phyloP scores from a whole-genome alignment of 169 alveolate genomes.

The Neospora caninum region DNA sequence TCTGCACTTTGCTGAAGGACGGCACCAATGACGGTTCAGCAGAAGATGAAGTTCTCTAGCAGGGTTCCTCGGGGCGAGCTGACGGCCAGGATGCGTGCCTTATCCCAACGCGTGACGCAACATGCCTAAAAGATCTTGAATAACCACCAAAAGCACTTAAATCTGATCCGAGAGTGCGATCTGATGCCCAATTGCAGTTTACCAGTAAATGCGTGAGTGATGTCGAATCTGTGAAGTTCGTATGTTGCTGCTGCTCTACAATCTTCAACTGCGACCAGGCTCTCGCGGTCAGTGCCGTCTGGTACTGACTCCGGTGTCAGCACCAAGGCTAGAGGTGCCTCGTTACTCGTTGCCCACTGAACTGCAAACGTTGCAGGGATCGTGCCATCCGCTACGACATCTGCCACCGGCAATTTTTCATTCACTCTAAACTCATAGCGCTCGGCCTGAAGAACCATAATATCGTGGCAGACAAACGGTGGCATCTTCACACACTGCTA shows the following conservation, averaged over 20 bases:
- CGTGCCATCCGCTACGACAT: background rate
- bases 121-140: too few relatives aligned
- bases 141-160: too few relatives aligned
- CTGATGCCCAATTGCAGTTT: background rate
- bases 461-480: too few relatives aligned
- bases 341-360: background rate
- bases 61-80: too few relatives aligned
- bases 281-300: background rate
- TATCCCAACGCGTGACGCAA: too few relatives aligned
- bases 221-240: background rate
- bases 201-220: background rate
- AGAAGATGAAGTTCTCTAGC: too few relatives aligned
- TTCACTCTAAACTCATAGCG: background rate
- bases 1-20: too few relatives aligned
- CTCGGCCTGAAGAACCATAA: background rate
- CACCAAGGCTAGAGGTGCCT: background rate
- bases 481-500: too few relatives aligned
- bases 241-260: background rate
- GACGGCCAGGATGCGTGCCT: too few relatives aligned
- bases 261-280: background rate
- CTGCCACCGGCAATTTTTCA: background rate
- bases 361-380: background rate
- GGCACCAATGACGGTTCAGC: too few relatives aligned
- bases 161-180: too few relatives aligned
- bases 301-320: background rate